Evolutionary conservation across 768 basidiomycete genomes (phyloP).

Genomic region (Boletus subparvulus): DNA sequence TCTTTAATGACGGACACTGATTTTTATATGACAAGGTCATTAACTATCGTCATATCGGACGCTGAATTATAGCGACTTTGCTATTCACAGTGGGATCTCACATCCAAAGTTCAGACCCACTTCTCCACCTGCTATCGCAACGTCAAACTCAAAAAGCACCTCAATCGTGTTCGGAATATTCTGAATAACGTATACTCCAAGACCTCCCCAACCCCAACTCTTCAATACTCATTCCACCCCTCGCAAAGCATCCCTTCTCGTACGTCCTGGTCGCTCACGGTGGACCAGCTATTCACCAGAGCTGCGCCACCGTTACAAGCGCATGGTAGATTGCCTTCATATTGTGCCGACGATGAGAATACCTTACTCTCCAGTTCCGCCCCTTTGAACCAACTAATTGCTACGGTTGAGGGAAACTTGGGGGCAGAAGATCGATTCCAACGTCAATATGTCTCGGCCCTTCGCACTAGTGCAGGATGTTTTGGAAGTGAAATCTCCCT

Average conservation of each 20-base stretch:
- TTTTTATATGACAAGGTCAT: too few species aligned
- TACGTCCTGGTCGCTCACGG: not conserved
- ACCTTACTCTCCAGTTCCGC: not conserved
- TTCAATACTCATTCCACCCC: slow-evolving; percentile 9
- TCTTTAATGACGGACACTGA: too few species aligned
- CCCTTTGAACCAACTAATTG: slow-evolving; percentile 7
- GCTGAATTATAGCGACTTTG: too few species aligned
- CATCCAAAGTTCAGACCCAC: not conserved
- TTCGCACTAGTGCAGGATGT: too few species aligned
- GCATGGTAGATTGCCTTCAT: not conserved
- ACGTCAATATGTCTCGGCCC: too few species aligned
- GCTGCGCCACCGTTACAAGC: not conserved
- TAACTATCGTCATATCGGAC: too few species aligned
- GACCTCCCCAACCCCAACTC: not conserved
- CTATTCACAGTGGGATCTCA: not conserved
- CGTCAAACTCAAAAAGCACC: slow-evolving; percentile 12
- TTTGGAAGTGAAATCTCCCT: too few species aligned
- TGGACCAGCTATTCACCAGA: slow-evolving; percentile 7
- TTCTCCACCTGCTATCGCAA: slow-evolving; percentile 21
- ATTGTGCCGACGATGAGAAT: not conserved
- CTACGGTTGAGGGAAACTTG: not conserved
- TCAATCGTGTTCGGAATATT: slow-evolving; percentile 8
- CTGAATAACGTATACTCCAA: not conserved
- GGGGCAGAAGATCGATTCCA: slow-evolving; percentile 16
- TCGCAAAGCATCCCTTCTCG: not conserved